Percentiles rank a stretch among this genome's conserved stretches.
Evolutionary conservation across 2,329 filamentous ascomycete species (phyloP).

Genomic region (Aspergillus ustus): DNA sequence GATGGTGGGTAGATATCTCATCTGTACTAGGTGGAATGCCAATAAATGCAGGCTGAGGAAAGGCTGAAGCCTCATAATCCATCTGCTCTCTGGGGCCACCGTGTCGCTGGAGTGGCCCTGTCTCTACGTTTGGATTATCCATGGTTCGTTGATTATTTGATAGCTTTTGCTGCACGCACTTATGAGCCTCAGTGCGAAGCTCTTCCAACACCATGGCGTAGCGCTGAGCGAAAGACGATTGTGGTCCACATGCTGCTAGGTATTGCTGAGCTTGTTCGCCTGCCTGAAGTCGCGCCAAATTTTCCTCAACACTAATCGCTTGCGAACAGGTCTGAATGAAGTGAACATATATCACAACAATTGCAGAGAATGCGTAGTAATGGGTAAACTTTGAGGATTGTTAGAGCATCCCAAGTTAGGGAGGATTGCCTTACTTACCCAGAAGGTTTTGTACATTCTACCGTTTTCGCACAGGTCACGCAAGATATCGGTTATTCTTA

Average conservation of each 20-base stretch:
- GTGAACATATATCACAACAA: conserved; percentile 52
- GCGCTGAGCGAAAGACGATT: conserved; percentile 47
- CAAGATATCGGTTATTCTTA: conserved; percentile 45
- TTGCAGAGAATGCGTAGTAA: conserved; percentile 53
- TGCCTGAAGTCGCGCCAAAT: conserved; percentile 36
- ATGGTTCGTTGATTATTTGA: conserved; percentile 15
- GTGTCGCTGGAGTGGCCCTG: not conserved
- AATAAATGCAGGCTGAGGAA: conserved; percentile 1
- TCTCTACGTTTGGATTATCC: not conserved
- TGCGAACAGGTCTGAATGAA: conserved; percentile 43
- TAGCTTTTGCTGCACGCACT: not conserved
- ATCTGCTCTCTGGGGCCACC: not conserved
- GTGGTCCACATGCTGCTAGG: conserved; percentile 43
- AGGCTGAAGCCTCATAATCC: not conserved
- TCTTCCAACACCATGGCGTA: conserved; percentile 51
- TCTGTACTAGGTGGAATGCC: conserved; percentile 3
- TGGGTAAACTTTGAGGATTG: conserved; percentile 31
- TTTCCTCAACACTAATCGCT: conserved; percentile 30
- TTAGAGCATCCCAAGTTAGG: not conserved
- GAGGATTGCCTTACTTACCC: conserved; percentile 32
- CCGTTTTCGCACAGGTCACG: conserved; percentile 42
- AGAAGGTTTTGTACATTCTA: conserved; percentile 48
- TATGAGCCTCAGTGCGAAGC: conserved; percentile 32
- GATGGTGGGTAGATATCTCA: not conserved
- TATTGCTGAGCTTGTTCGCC: conserved; percentile 49